A percentile compares a stretch with the other conserved stretches of the same genome.
phyloP scores from a whole-genome alignment of 768 basidiomycete species.

The Lyophyllum decastes region DNA sequence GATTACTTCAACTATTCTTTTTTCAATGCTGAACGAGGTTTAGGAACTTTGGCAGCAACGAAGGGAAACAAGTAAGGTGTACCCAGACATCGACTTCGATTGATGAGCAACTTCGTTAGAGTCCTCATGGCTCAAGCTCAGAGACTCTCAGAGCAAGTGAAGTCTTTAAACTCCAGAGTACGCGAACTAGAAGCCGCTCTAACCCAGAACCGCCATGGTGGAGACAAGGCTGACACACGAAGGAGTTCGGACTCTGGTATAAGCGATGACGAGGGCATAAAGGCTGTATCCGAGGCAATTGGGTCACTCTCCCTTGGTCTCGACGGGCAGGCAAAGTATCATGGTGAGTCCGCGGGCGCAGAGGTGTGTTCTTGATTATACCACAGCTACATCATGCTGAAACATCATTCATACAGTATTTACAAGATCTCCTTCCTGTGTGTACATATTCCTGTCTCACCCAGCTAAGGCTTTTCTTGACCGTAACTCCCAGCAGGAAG shows the following conservation, averaged over 20 bases:
- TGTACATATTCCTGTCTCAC: conserved; percentile 6
- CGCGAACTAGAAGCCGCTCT: conserved; percentile 48
- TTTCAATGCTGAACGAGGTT: neutral
- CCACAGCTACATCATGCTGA: neutral
- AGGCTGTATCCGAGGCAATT: conserved; percentile 38
- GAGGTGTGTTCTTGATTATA: conserved; percentile 34
- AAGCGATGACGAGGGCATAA: conserved; percentile 19
- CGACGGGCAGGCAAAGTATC: conserved; percentile 51
- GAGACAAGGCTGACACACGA: neutral
- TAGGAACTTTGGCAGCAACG: conserved; percentile 51
- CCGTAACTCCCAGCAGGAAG: conserved; percentile 17
- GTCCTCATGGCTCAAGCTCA: conserved; percentile 54
- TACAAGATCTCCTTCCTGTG: conserved; percentile 39
- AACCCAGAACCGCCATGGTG: conserved; percentile 17
- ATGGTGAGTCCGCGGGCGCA: conserved; percentile 49
- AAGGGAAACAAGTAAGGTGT: conserved; percentile 54
- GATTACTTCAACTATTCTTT: neutral
- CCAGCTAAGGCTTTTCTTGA: neutral
- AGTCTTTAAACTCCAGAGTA: conserved; percentile 39
- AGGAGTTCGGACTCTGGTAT: conserved; percentile 11
- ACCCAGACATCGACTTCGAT: neutral
- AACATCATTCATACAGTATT: conserved; percentile 27
- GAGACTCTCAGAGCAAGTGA: conserved; percentile 48
- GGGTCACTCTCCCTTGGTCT: conserved; percentile 51
- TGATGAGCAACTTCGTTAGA: conserved; percentile 25